phyloP scores from a whole-genome alignment of 108 stramenopile genomes.

The Thalassiosira profunda region DNA sequence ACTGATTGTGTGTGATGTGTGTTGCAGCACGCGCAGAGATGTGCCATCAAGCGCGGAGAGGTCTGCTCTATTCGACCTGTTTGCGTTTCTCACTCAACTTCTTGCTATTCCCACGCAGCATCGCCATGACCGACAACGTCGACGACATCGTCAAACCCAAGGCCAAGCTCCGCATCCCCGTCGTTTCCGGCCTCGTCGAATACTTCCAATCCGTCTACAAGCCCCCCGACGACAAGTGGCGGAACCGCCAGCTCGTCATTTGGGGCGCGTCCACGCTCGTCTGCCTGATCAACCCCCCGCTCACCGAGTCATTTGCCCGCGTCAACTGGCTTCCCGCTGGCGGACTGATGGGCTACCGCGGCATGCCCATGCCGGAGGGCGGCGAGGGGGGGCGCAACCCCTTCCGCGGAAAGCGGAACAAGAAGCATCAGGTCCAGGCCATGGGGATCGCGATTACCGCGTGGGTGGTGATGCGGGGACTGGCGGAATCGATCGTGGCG shows the following conservation, averaged over 20 bases:
- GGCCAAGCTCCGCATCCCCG: conserved; percentile 26
- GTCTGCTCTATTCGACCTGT: no score
- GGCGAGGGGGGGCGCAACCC: conserved; percentile 49
- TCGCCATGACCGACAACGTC: conserved; percentile 32
- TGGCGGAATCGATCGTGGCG: conserved; percentile 38
- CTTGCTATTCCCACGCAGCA: conserved; percentile 10
- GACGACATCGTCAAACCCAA: conserved; percentile 67
- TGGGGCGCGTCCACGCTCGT: conserved; percentile 70
- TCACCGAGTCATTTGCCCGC: conserved; percentile 60
- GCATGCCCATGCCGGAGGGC: conserved; percentile 66
- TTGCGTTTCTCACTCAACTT: neutral
- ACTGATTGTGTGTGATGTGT: neutral
- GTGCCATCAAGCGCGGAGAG: no score
- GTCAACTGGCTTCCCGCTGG: conserved; percentile 80
- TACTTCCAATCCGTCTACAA: conserved; percentile 23
- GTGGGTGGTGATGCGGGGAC: conserved; percentile 32
- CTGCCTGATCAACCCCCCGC: conserved; percentile 67
- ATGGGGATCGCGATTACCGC: conserved; percentile 38
- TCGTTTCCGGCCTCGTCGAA: conserved; percentile 28
- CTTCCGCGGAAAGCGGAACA: conserved; percentile 49
- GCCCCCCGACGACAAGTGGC: conserved; percentile 65
- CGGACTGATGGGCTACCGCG: conserved; percentile 81
- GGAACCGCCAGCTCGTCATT: conserved; percentile 62
- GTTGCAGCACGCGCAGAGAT: no score
- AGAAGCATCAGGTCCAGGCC: conserved; percentile 52